Conservation (phyloP, 805 yeast species). For the Metschnikowia baotianmanensis region DNA sequence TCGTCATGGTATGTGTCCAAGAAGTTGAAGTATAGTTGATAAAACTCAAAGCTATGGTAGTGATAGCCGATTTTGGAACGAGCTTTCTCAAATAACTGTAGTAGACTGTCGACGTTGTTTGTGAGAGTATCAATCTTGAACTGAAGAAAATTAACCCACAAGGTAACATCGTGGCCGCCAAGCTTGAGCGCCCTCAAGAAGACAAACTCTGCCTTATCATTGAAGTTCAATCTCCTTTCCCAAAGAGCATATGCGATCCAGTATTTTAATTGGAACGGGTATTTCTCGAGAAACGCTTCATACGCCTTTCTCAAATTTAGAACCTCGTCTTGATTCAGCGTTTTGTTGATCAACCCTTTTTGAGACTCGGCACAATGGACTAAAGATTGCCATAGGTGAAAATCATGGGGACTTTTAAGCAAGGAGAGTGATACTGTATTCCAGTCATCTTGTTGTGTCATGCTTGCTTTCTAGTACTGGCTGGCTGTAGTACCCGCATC, state of each 20-base stretch:
- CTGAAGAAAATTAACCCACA: constrained; percentile 51
- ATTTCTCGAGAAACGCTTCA: constrained; percentile 43
- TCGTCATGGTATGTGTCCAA: constrained; percentile 29
- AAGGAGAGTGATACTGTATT: constrained; percentile 27
- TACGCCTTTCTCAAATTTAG: constrained; percentile 39
- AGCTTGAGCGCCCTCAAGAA: constrained; percentile 25
- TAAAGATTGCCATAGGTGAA: constrained; percentile 37
- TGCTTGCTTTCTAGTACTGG: background rate
- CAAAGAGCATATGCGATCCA: constrained; percentile 57
- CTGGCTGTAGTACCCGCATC: no score
- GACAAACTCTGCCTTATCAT: constrained; percentile 34
- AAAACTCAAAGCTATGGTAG: constrained; percentile 50
- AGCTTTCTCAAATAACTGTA: constrained; percentile 45
- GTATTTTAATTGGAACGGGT: constrained; percentile 51
- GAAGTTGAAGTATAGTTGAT: constrained; percentile 47
- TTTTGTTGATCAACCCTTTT: constrained; percentile 31
- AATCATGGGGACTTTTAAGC: constrained; percentile 33
- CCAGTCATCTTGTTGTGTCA: constrained; percentile 10
- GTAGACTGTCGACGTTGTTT: constrained; percentile 28
- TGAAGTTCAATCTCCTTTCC: constrained; percentile 45
- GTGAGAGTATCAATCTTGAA: constrained; percentile 36
- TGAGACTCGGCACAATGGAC: constrained; percentile 30
- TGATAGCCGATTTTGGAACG: constrained; percentile 50
- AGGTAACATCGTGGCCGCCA: constrained; percentile 43
- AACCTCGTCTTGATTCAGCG: constrained; percentile 28